phyloP scores from a whole-genome alignment of 2,329 filamentous ascomycete genomes.

The Coniella vitis region DNA sequence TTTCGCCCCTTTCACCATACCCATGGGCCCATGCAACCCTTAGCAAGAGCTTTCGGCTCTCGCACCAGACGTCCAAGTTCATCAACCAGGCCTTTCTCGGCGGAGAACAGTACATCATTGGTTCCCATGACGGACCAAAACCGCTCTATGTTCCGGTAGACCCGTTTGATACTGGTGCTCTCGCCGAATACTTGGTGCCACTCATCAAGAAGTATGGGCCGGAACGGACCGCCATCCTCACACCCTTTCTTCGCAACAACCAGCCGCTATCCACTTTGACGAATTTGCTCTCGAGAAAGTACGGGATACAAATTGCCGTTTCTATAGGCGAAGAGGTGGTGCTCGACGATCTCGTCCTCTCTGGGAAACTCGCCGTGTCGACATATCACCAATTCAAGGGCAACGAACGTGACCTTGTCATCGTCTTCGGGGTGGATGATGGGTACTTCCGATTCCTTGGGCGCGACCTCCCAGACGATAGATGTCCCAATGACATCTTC shows the following conservation, averaged over 20 bases:
- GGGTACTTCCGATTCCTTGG: slow-evolving; percentile 21
- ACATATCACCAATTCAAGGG: slow-evolving; percentile 29
- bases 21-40: slow-evolving; percentile 18
- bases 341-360: slow-evolving; percentile 21
- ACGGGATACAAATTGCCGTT: slow-evolving; percentile 19
- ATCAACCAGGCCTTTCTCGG: slow-evolving; percentile 23
- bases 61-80: slow-evolving; percentile 20
- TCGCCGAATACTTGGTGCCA: slow-evolving; percentile 17
- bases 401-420: slow-evolving; percentile 24
- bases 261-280: slow-evolving; percentile 10
- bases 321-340: slow-evolving; percentile 20
- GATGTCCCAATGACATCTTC: slow-evolving; percentile 24
- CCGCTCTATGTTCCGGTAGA: slow-evolving; percentile 22
- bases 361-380: slow-evolving; percentile 24
- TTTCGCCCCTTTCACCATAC: slow-evolving; percentile 19
- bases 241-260: slow-evolving; percentile 14
- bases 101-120: slow-evolving; percentile 23
- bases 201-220: slow-evolving; percentile 20
- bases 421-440: slow-evolving; percentile 22
- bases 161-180: neutral
- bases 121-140: slow-evolving; percentile 23
- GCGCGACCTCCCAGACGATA: slow-evolving; percentile 23
- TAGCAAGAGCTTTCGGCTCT: slow-evolving; percentile 24
- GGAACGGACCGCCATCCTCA: slow-evolving; percentile 15
- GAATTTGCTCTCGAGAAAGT: slow-evolving; percentile 12